Percentiles rank a stretch among this genome's conserved stretches.
phyloP scores from a whole-genome alignment of 2,329 filamentous ascomycete genomes.

The Dactylella cylindrospora region DNA sequence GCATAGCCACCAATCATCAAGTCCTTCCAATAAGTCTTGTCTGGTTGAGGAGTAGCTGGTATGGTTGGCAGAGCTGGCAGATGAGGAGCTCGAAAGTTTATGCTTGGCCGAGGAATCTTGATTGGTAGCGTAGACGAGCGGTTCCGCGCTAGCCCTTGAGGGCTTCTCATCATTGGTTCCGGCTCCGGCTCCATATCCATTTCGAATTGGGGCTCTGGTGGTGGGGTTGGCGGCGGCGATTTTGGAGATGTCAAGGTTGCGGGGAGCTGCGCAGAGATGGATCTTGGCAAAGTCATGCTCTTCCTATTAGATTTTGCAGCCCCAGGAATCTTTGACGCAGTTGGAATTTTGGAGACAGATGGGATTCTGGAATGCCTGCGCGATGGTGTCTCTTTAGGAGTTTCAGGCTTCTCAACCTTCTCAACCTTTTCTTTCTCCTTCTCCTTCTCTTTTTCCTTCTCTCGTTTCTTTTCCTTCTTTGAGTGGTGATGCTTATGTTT shows the following conservation, averaged over 20 bases:
- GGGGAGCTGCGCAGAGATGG: slow-evolving; percentile 22
- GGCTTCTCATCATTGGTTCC: background rate
- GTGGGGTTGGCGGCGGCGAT: slow-evolving; percentile 22
- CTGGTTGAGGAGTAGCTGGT: slow-evolving; percentile 23
- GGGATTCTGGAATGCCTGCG: slow-evolving; percentile 28
- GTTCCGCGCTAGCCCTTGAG: slow-evolving; percentile 10
- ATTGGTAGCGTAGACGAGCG: slow-evolving; percentile 31
- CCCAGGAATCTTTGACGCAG: slow-evolving; percentile 30
- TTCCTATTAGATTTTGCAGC: slow-evolving; percentile 25
- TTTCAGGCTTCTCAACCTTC: slow-evolving; percentile 4
- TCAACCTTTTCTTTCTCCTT: slow-evolving; percentile 4
- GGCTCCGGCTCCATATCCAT: no score
- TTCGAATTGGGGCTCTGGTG: slow-evolving; percentile 19
- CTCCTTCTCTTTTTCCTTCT: slow-evolving; percentile 25
- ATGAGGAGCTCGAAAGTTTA: slow-evolving; percentile 27
- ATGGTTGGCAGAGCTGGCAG: no score
- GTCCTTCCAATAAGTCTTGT: slow-evolving; percentile 42
- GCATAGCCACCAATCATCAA: slow-evolving; percentile 36
- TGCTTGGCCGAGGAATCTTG: slow-evolving; percentile 36
- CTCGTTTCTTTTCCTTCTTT: slow-evolving; percentile 21
- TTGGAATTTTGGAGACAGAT: slow-evolving; percentile 34
- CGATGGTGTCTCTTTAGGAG: slow-evolving; percentile 19
- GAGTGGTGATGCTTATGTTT: slow-evolving; percentile 36
- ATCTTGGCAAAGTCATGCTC: slow-evolving; percentile 35
- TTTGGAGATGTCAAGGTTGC: slow-evolving; percentile 10